Evolutionary conservation across 1,284 basidiomycete species (phyloP).

Genomic region (Naganishia liquefaciens): DNA sequence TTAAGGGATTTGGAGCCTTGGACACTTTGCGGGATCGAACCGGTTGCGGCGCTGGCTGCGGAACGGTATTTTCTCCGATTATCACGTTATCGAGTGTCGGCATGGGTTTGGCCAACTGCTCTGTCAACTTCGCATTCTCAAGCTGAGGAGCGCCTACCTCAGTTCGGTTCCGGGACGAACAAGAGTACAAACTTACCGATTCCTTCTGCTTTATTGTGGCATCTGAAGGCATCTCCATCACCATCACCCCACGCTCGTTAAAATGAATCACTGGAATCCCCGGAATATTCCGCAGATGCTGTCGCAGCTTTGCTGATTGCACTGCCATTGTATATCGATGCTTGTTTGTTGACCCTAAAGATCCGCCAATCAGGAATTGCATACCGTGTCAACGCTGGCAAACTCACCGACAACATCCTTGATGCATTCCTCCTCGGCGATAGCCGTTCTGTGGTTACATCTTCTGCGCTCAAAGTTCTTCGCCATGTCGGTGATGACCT

Average conservation of each 20-base stretch:
- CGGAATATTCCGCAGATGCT: conserved; percentile 67
- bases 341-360: conserved; percentile 69
- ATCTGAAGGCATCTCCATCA: conserved; percentile 81
- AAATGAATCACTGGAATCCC: conserved; percentile 84
- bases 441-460: conserved; percentile 86
- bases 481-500: conserved; percentile 78
- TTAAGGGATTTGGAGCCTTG: conserved; percentile 89
- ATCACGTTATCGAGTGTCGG: conserved; percentile 55
- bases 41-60: conserved; percentile 53
- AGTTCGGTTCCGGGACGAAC: conserved; percentile 4
- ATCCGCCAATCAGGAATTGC: not conserved
- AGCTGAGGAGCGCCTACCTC: conserved; percentile 16
- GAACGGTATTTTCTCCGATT: conserved; percentile 61
- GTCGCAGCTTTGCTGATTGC: conserved; percentile 69
- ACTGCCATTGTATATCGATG: conserved; percentile 85
- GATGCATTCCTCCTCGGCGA: conserved; percentile 81
- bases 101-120: conserved; percentile 44
- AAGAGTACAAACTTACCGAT: conserved; percentile 55
- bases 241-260: conserved; percentile 80
- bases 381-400: not conserved
- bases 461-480: conserved; percentile 89
- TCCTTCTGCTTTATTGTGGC: conserved; percentile 70
- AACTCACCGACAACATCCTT: conserved; percentile 73
- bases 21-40: conserved; percentile 65
- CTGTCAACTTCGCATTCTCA: conserved; percentile 42